phyloP scores from a whole-genome alignment of 192 early-diverging fungal species.

The Phlyctochytrium arcticum region DNA sequence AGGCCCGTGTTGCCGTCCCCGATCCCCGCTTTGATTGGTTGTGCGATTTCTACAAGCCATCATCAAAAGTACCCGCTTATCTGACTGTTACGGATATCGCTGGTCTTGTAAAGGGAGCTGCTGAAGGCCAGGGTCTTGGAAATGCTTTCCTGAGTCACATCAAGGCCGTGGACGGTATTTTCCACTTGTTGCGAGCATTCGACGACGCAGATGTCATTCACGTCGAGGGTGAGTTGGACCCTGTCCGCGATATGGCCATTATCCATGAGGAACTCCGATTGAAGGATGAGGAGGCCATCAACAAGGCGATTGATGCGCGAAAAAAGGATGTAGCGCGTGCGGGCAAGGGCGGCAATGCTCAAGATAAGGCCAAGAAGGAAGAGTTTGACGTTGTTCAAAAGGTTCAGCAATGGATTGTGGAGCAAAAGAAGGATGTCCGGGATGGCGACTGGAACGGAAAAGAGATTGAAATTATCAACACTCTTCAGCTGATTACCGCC shows the following conservation, averaged over 20 bases:
- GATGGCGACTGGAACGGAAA: constrained; percentile 85
- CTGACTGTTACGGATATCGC: constrained; percentile 96
- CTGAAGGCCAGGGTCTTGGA: constrained; percentile 54
- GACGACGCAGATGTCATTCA: constrained; percentile 91
- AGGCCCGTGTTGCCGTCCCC: constrained; percentile 85
- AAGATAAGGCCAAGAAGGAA: constrained; percentile 86
- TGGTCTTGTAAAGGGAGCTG: constrained; percentile 79
- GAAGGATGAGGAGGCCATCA: constrained; percentile 80
- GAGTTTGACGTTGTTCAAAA: constrained; percentile 75
- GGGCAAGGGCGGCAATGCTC: constrained; percentile 56
- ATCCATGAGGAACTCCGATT: constrained; percentile 95
- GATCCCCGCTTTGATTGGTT: constrained; percentile 86
- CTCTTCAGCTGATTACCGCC: constrained; percentile 77
- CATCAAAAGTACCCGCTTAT: constrained; percentile 61
- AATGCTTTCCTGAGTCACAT: constrained; percentile 96
- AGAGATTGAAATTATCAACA: constrained; percentile 85
- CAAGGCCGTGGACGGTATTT: constrained; percentile 52
- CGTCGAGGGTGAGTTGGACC: constrained; percentile 62
- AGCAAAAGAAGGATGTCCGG: constrained; percentile 76
- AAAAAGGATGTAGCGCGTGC: constrained; percentile 66
- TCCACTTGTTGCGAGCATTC: constrained; percentile 69
- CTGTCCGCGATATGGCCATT: constrained; percentile 88
- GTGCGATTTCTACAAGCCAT: constrained; percentile 53
- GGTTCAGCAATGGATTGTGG: constrained; percentile 70
- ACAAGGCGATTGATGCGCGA: constrained; percentile 68